These are phyloP conservation scores for Hanseniaspora lachancei DNA, from an alignment of 805 yeast species.

Conservation along the genomic window DNA sequence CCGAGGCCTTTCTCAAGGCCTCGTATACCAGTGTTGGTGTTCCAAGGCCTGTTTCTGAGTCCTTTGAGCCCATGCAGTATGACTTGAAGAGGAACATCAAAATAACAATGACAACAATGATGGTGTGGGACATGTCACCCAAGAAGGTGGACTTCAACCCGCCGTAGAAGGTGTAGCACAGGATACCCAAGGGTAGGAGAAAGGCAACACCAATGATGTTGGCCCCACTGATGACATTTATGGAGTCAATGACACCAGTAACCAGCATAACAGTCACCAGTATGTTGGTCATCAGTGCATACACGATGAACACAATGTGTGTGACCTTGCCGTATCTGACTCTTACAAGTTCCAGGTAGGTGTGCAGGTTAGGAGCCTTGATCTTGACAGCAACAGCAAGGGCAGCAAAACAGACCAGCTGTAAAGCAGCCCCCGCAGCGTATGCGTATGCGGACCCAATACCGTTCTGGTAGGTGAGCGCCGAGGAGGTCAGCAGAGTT, in stretches of 20 bases:
- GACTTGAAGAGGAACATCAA: constrained; percentile 70
- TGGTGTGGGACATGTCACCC: constrained; percentile 71
- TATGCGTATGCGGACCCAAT: constrained; percentile 70
- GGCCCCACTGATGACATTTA: constrained; percentile 71
- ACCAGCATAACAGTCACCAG: constrained; percentile 85
- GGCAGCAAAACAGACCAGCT: constrained; percentile 73
- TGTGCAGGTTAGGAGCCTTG: constrained; percentile 84
- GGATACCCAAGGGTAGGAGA: constrained; percentile 68
- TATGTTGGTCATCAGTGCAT: constrained; percentile 77
- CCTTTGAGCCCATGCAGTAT: constrained; percentile 43
- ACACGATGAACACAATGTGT: constrained; percentile 58
- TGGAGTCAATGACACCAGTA: constrained; percentile 81
- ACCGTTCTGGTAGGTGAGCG: constrained; percentile 70
- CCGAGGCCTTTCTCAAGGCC: constrained; percentile 46
- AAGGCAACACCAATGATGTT: constrained; percentile 69
- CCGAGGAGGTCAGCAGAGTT: constrained; percentile 57
- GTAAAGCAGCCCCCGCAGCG: constrained; percentile 86
- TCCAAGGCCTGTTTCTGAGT: constrained; percentile 41
- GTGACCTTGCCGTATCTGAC: constrained; percentile 69
- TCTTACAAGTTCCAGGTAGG: constrained; percentile 72
- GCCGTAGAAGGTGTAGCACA: constrained; percentile 62
- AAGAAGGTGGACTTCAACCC: constrained; percentile 73
- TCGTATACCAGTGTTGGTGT: constrained; percentile 78
- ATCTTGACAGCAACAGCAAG: constrained; percentile 80
- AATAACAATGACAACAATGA: constrained; percentile 63